These are phyloP conservation scores for Nelumbo lutea DNA, from an alignment of 164 flowering plant genomes.

Conservation along the genomic window DNA sequence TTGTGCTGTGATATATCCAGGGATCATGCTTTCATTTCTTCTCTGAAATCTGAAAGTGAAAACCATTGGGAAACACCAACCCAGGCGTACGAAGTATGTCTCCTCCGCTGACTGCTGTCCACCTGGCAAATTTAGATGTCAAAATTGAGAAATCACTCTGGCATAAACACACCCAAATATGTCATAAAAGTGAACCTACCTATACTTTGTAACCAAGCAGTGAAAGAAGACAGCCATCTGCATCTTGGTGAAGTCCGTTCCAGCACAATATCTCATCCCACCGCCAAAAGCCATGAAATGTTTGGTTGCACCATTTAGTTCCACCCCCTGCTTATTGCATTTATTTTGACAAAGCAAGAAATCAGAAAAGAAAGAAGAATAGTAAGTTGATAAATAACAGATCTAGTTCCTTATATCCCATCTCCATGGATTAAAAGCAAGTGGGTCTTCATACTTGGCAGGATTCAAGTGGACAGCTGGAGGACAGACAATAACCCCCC, in stretches of 20 bases:
- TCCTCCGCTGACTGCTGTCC: neutral
- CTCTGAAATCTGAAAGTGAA: conserved; percentile 44
- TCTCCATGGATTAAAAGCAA: conserved; percentile 78
- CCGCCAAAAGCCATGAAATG: conserved; percentile 79
- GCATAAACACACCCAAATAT: neutral
- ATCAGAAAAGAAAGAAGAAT: neutral
- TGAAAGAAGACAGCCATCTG: conserved; percentile 73
- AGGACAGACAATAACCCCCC: conserved; percentile 94
- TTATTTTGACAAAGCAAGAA: neutral
- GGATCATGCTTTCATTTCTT: conserved; percentile 12
- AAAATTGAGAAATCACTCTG: neutral
- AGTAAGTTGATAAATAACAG: neutral
- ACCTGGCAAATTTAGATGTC: neutral
- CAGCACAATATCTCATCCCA: conserved; percentile 68
- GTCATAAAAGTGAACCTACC: conserved; percentile 20
- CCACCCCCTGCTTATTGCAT: conserved; percentile 23
- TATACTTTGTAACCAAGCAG: conserved; percentile 56
- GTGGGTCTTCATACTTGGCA: conserved; percentile 60
- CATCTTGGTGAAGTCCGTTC: conserved; percentile 59
- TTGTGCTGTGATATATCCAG: neutral
- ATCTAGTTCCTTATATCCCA: conserved; percentile 52
- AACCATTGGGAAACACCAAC: conserved; percentile 34
- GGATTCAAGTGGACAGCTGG: conserved; percentile 94
- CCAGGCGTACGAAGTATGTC: neutral
- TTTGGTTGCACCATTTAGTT: conserved; percentile 36